Conservation (phyloP, 1,284 basidiomycete species). For the Leccinum griseonigrum region DNA sequence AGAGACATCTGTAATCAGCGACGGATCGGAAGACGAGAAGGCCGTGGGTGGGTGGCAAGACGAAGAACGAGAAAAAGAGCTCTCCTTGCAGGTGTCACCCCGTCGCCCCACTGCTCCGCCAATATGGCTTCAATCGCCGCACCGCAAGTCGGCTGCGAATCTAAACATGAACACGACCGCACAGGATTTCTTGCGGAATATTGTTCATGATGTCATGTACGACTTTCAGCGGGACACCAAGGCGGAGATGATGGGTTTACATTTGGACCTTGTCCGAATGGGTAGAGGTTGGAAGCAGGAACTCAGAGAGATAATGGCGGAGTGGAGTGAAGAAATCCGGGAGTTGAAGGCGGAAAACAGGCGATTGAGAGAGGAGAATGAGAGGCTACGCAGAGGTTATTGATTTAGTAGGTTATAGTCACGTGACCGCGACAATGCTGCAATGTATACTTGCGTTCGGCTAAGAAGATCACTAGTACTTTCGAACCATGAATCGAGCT, state of each 20-base stretch:
- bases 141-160: constrained; percentile 29
- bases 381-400: constrained; percentile 50
- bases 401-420: constrained; percentile 13
- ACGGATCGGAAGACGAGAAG: constrained; percentile 26
- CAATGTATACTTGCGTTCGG: neutral
- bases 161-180: constrained; percentile 37
- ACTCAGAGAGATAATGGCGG: constrained; percentile 56
- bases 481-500: constrained; percentile 12
- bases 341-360: constrained; percentile 29
- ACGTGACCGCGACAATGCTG: constrained; percentile 15
- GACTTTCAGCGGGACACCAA: constrained; percentile 67
- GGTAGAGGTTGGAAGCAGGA: constrained; percentile 57
- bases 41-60: constrained; percentile 9
- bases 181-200: constrained; percentile 59
- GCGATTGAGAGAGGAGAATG: constrained; percentile 64
- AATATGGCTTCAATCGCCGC: constrained; percentile 45
- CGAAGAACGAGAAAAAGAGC: constrained; percentile 24
- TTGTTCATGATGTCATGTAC: constrained; percentile 67
- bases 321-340: constrained; percentile 43
- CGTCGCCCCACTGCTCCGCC: constrained; percentile 38
- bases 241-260: constrained; percentile 65
- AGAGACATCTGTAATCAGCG: constrained; percentile 33
- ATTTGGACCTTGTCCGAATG: constrained; percentile 68
- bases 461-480: neutral
- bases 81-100: constrained; percentile 63